phyloP scores from a whole-genome alignment of 2,329 filamentous ascomycete species.

The Camillea tinctor region DNA sequence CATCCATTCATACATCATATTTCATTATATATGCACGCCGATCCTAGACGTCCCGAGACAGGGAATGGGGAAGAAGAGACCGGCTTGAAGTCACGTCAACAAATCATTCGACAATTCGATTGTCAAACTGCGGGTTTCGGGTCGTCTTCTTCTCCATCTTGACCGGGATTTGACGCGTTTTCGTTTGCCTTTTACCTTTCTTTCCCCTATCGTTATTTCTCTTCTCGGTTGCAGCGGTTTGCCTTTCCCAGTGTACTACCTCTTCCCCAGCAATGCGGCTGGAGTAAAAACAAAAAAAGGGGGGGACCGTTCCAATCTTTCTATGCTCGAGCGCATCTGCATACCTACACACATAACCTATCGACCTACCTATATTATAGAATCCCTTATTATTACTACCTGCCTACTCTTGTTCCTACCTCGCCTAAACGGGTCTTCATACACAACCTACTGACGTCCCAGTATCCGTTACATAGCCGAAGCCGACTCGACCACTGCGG shows the following conservation, averaged over 20 bases:
- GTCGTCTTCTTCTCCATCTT: not conserved
- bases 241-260: not conserved
- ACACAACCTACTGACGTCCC: not conserved
- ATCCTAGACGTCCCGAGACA: not conserved
- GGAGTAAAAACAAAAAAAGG: not conserved
- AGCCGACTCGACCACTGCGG: not conserved
- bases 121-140: not conserved
- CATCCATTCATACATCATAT: no score
- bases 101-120: not conserved
- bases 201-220: not conserved
- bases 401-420: not conserved
- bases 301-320: not conserved
- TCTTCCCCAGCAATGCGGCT: not conserved
- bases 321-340: not conserved
- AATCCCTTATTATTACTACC: not conserved
- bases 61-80: not conserved
- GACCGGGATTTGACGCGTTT: not conserved
- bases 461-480: not conserved
- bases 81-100: not conserved
- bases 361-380: not conserved
- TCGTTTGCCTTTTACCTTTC: not conserved
- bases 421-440: not conserved
- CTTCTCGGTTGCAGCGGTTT: no score
- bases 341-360: no score
- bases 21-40: not conserved